Base-by-base conservation (phyloP, 1,284 basidiomycete genomes). In the Coniferiporia weirii region DNA sequence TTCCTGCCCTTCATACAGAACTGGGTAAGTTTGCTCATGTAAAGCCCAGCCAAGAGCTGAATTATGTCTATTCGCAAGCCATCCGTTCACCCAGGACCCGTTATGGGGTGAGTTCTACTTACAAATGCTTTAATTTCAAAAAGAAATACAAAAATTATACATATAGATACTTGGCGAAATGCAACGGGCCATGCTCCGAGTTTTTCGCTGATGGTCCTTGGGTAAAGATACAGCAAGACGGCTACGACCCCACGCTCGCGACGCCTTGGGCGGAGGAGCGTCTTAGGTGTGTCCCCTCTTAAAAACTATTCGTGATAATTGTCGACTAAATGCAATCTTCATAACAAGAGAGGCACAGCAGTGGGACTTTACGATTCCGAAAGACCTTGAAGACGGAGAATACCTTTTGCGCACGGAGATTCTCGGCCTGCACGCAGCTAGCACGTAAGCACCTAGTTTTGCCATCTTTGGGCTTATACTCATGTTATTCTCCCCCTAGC, bases 181-280 rank as follows among this genome's bases (percentile, higher is more conserved):
- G 54, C 20, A 55, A 55, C 20, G 54, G 54, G 32, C 54, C 54
- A 7, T 55, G 54, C 19, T 36, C 54, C 1, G 43, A 46, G 40
- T 55, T 47, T 43, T 45, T 46, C 27, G 54, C 20, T 10, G 54
- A 55, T 32, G 54, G 54, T 5, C 54, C 54, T n/a, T 55, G 54
- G 54, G 54, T 55, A 17, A 55, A 55, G 15, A 47, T 55, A 40
- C 54, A 47, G 17, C 54, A 55, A 35, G 40, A 55, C 43, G 54
- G 54, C 19, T 55, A 55, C 32, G 54, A 55, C 44, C 27, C 54
- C 10, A 55, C 36, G 19, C 54, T 45, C 19, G 10, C 54, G 22
- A 55, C 54, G 43, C 54, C 54, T 5, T 55, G 54, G 54, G 54
- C 54, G 15, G 54, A 55, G 19, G 54, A 55, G 35, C 54, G 54